Base-by-base conservation (phyloP, 768 basidiomycete species). In the Hirschioporus abietinus region DNA sequence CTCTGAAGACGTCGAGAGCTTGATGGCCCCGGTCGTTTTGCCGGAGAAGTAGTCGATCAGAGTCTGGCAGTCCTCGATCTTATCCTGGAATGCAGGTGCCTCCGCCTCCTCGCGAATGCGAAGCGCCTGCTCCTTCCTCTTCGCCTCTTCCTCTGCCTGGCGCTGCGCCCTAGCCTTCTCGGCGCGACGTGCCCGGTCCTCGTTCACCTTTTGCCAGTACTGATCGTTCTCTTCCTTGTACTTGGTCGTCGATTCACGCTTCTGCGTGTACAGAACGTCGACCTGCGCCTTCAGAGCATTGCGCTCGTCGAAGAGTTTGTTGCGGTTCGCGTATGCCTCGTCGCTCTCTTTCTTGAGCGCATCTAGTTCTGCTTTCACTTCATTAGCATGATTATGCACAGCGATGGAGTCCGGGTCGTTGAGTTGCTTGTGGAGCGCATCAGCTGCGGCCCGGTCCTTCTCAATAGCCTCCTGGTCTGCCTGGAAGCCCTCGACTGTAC, bases 21-120 rank as follows among this genome's bases (percentile, higher is more conserved):
- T 76, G 35, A 78, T 77, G 52, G 79, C 78, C 17, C 80, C 83
- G 57, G 79, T 79, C 59, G 78, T 77, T 76, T 89, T 91, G 25
- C 90, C 90, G 20, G 84, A 88, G 78, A 97, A 88, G 74, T 82
- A 88, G 76, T 95, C 91, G 74, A 96, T 89, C 70, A 97, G 86
- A 3, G 91, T 96, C 74, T 93, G 90, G 79, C 95, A 98, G 75
- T 99, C 97, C 80, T 99, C 94, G 72, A 99, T 95, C 75, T 98
- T 88, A 64, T 88, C 83, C 73, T 93, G 92, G 83, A 86, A 99
- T 0, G 97, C 97, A 27, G 97, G 96, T 25, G 83, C 73, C 67
- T 88, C 86, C 25, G 97, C 97, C 75, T 99, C 95, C 67, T 99
- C 97, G 64, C 91, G 88, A 61, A 98, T 76, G 52, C 87, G 89